Evolutionary conservation across 2,329 filamentous ascomycete genomes (phyloP), one percentile per base, ranked within the genome.

Genomic region (Aureobasidium vineae): DNA sequence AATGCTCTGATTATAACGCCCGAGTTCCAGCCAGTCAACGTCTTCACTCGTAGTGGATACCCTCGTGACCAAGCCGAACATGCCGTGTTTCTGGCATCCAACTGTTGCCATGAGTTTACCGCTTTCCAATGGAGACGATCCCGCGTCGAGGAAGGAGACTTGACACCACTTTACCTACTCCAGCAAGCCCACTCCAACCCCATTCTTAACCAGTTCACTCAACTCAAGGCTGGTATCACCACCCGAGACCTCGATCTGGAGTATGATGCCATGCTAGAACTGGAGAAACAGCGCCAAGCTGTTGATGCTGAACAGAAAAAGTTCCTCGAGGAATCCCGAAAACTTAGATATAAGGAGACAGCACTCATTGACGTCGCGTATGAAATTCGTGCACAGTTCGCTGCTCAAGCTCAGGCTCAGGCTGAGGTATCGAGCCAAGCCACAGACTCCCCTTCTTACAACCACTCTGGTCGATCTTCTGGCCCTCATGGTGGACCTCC

Each of bases 41-140:
- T 13, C 6, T 28, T 5, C 43, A 28, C 57, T 21, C 57, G 31
- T 15, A 49, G 28, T 19, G 40, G 28, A 10, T 61, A 36, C n/a
- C 41, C 41, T 31, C 41, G 26, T 26, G 21, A 36, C 8, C 19
- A 47, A 13, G 16, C 26, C 26, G 26, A 36, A 19, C 57, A 61
- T 23, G 57, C 43, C n/a, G 57, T 61, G 19, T 61, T 61, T 26
- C 3, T 61, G 41, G 57, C 41, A 36, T 36, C 19, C n/a, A 36
- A 19, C 31, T 61, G 57, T 41, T 16, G 11, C 4, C 56, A 60
- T 16, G 15, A 5, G 11, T 6, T 21, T 40, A 5, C n/a, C 5
- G 15, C 23, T n/a, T 43, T 59, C 16, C n/a, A 61, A 19, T 61
- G 57, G 57, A 61, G n/a, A 26, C 57, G 56, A 4, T 33, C 19